Evolutionary conservation across 495 filamentous ascomycete species (phyloP), one percentile per base, ranked within the genome.

Genomic region (Penicillium egyptiacum): DNA sequence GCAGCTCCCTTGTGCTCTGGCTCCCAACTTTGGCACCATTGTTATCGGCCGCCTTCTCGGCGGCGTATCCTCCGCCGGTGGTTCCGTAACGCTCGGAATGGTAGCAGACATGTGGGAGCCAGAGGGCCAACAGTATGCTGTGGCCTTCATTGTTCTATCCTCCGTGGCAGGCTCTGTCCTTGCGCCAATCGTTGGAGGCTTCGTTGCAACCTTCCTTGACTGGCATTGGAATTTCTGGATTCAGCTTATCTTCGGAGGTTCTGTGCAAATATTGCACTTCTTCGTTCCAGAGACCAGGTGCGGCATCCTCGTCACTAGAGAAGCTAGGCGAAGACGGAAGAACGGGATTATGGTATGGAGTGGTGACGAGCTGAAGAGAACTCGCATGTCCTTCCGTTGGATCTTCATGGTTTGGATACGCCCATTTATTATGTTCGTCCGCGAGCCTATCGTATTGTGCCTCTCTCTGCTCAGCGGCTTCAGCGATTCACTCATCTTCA

Each of bases 211-310:
- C 1, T 83, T 80, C 65, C 72, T 87, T 16, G 60, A 69, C 25
- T 92, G 88, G 90, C 76, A 77, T 35, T 94, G 90, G 91, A 83
- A 79, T 48, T 88, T 91, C 62, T 92, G 88, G 88, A 83, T 92
- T 56, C 88, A 91, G 68, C 79, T 92, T 37, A 88, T 92, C 45
- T 82, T 92, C 30, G 89, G 90, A 26, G 85, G 78, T 0, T 74
- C 78, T 46, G 83, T 88, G 45, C 84, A 91, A 60, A 12, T 86
- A 1, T 63, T 88, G 17, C 88, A 92, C 57, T 74, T 86, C 43
- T 68, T 82, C 5, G 81, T 89, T 14, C 83, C 84, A 0, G 88
- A 91, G 64, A 90, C 87, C 0, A 75, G 88, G 28, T 80, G 82
- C 5, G 86, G 82, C 12, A 81, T 90, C 47, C 75, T 89, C 60